These are phyloP conservation scores for Solanum habrochaites DNA, from an alignment of 257 asterid species.

Conservation along the genomic window DNA sequence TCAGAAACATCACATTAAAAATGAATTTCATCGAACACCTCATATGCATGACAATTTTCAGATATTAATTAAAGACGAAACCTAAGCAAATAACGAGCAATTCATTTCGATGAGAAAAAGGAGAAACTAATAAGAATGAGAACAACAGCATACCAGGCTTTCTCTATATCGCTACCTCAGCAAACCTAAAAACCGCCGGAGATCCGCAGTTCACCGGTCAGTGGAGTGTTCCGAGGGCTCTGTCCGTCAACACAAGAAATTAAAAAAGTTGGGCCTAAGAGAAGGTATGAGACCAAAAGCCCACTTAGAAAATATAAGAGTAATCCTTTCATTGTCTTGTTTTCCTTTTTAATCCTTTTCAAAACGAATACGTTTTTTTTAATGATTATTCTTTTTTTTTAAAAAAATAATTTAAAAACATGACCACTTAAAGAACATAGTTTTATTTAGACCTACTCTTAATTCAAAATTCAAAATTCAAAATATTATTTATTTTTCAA, in stretches of 20 bases:
- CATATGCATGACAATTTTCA: background rate
- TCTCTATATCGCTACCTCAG: background rate
- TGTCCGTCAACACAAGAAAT: background rate
- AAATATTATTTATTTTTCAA: too few species aligned
- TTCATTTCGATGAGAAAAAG: background rate
- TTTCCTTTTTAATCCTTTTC: background rate
- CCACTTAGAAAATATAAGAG: background rate
- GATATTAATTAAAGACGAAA: background rate
- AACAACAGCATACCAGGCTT: background rate
- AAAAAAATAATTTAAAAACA: too few species aligned
- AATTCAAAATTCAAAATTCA: too few species aligned
- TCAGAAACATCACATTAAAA: background rate
- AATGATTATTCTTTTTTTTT: background rate
- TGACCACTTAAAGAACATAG: too few species aligned
- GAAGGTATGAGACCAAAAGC: background rate
- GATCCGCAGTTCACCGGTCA: background rate
- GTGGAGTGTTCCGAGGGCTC: background rate
- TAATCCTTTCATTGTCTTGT: background rate
- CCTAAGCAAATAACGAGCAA: background rate
- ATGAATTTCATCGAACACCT: background rate
- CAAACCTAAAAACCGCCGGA: background rate
- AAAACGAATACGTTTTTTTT: too few species aligned
- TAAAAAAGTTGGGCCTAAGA: background rate
- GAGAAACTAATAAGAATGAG: background rate
- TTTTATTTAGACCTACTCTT: too few species aligned